These are phyloP conservation scores for Suillus subalutaceus DNA, from an alignment of 768 basidiomycete genomes.

Conservation along the genomic window DNA sequence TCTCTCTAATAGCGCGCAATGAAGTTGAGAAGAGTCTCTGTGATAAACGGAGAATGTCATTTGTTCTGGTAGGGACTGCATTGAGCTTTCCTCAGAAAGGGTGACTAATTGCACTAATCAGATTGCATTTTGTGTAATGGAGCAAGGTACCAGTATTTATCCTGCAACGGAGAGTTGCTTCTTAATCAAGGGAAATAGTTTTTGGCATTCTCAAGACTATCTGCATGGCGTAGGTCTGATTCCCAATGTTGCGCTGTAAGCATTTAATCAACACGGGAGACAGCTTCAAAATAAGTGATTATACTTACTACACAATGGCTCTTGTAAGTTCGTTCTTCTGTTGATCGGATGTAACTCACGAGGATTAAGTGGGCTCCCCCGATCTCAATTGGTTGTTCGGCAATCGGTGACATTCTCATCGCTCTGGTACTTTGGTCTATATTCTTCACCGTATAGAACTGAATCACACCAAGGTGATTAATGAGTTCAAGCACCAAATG, in stretches of 20 bases:
- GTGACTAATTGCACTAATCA: background rate
- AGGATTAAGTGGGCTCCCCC: slow-evolving; percentile 22
- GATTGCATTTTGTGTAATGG: background rate
- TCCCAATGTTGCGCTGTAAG: background rate
- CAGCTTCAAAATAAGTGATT: background rate
- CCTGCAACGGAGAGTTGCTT: background rate
- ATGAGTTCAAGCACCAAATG: background rate
- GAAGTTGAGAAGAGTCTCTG: slow-evolving; percentile 5
- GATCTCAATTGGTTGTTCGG: slow-evolving; percentile 27
- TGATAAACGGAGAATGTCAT: slow-evolving; percentile 2
- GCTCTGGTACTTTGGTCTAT: slow-evolving; percentile 24
- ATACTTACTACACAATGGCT: background rate
- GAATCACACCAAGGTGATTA: slow-evolving; percentile 19
- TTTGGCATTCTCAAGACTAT: background rate
- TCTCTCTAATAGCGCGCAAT: background rate
- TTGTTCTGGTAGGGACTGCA: slow-evolving; percentile 1
- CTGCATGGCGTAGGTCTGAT: background rate
- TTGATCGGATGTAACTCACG: background rate
- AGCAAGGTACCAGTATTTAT: slow-evolving; percentile 5
- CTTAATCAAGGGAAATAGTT: background rate
- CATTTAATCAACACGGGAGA: background rate
- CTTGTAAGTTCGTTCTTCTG: background rate
- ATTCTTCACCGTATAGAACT: slow-evolving; percentile 15
- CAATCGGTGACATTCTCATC: slow-evolving; percentile 24
- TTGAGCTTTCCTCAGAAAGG: background rate